phyloP scores from a whole-genome alignment of 345 rosid genomes.

The Capsella bursapastoris region DNA sequence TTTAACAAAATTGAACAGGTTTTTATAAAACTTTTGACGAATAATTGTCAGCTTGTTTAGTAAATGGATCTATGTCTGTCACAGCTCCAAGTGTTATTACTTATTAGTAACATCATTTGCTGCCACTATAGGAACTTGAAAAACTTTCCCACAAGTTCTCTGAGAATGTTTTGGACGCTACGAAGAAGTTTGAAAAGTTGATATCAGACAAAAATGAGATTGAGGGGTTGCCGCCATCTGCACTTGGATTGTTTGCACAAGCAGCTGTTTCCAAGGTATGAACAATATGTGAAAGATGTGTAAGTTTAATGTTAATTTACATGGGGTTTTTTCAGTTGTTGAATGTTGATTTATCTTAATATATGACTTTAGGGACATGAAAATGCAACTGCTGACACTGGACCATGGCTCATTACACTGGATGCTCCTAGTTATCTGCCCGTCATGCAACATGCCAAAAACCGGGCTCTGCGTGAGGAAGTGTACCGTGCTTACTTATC shows the following conservation, averaged over 20 bases:
- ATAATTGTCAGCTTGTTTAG: constrained; percentile 17
- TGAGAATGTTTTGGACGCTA: constrained; percentile 92
- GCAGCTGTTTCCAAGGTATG: constrained; percentile 84
- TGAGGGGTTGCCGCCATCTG: constrained; percentile 91
- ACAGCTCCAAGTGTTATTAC: not conserved
- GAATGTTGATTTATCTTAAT: constrained; percentile 23
- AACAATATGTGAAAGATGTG: constrained; percentile 17
- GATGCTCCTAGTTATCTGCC: constrained; percentile 85
- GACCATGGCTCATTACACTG: constrained; percentile 93
- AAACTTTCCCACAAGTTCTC: constrained; percentile 75
- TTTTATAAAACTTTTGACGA: not conserved
- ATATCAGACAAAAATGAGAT: constrained; percentile 79
- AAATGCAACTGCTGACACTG: constrained; percentile 84
- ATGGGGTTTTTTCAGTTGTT: constrained; percentile 12
- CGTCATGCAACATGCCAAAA: constrained; percentile 91
- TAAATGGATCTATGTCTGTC: constrained; percentile 8
- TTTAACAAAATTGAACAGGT: constrained; percentile 98
- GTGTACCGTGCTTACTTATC: constrained; percentile 72
- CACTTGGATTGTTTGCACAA: constrained; percentile 91
- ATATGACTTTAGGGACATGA: constrained; percentile 66
- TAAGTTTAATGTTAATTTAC: constrained; percentile 15
- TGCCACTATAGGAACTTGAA: constrained; percentile 69
- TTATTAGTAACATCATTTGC: not conserved
- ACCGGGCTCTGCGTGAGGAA: constrained; percentile 89
- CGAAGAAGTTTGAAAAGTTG: constrained; percentile 85